These are phyloP conservation scores for Mucor piriformis DNA, from an alignment of 371 early-diverging fungal genomes.

Conservation along the genomic window DNA sequence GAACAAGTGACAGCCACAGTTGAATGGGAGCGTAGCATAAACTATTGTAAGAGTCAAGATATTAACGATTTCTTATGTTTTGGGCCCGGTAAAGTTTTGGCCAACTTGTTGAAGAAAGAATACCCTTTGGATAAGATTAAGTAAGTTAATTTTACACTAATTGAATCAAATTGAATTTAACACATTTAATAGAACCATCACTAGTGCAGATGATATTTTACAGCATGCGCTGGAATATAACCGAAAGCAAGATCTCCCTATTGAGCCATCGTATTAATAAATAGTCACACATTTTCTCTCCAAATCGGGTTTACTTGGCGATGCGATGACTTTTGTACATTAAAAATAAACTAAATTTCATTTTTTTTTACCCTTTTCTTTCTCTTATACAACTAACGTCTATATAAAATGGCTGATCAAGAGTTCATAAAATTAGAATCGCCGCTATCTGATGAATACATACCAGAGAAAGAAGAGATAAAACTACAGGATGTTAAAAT, in stretches of 20 bases:
- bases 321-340: neutral
- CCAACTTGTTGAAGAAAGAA: slow-evolving; percentile 88
- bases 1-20: slow-evolving; percentile 85
- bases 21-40: slow-evolving; percentile 87
- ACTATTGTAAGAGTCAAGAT: slow-evolving; percentile 75
- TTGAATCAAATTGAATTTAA: neutral
- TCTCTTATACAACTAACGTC: neutral
- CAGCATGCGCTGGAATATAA: slow-evolving; percentile 40
- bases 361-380: neutral
- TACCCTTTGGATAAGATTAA: slow-evolving; percentile 77
- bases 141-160: slow-evolving; percentile 23
- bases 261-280: slow-evolving; percentile 8
- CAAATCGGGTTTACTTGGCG: neutral
- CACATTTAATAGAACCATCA: slow-evolving; percentile 32
- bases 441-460: neutral
- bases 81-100: slow-evolving; percentile 88
- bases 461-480: neutral
- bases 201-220: slow-evolving; percentile 51
- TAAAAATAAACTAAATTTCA: neutral
- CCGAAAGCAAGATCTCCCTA: slow-evolving; percentile 14
- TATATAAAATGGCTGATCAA: neutral
- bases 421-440: neutral
- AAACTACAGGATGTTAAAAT: neutral
- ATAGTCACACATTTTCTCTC: slow-evolving; percentile 7
- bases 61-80: slow-evolving; percentile 83